phyloP scores from a whole-genome alignment of 805 yeast species.

The Wickerhamiella lipophila region DNA sequence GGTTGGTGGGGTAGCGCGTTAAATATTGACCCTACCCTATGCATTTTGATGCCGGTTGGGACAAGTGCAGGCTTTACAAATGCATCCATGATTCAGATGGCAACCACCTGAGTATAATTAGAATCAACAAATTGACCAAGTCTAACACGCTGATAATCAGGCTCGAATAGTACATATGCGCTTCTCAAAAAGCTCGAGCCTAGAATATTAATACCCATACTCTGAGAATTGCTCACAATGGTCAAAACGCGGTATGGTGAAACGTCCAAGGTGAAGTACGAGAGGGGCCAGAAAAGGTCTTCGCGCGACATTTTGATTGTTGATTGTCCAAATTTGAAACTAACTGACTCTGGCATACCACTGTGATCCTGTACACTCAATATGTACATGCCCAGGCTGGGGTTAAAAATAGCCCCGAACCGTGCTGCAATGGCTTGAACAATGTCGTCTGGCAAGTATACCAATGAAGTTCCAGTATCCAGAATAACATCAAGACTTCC shows the following conservation, averaged over 20 bases:
- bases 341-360: constrained; percentile 21
- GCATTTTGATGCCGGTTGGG: neutral
- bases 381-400: constrained; percentile 32
- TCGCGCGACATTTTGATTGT: constrained; percentile 36
- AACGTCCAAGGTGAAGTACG: constrained; percentile 22
- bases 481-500: constrained; percentile 31
- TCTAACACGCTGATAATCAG: constrained; percentile 40
- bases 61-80: neutral
- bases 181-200: constrained; percentile 48
- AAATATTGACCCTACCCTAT: too few relatives aligned
- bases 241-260: constrained; percentile 24
- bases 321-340: constrained; percentile 41
- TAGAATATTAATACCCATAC: constrained; percentile 31
- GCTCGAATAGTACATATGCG: constrained; percentile 46
- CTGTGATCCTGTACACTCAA: constrained; percentile 27
- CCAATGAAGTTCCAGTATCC: constrained; percentile 46
- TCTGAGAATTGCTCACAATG: constrained; percentile 21
- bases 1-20: too few relatives aligned
- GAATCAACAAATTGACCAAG: constrained; percentile 28
- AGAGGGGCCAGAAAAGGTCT: constrained; percentile 27
- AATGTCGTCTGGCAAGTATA: constrained; percentile 35
- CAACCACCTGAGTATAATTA: neutral
- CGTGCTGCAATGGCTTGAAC: constrained; percentile 27
- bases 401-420: constrained; percentile 33
- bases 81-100: constrained; percentile 1